phyloP scores from a whole-genome alignment of 331 rosid species.

The Acacia pycnantha region DNA sequence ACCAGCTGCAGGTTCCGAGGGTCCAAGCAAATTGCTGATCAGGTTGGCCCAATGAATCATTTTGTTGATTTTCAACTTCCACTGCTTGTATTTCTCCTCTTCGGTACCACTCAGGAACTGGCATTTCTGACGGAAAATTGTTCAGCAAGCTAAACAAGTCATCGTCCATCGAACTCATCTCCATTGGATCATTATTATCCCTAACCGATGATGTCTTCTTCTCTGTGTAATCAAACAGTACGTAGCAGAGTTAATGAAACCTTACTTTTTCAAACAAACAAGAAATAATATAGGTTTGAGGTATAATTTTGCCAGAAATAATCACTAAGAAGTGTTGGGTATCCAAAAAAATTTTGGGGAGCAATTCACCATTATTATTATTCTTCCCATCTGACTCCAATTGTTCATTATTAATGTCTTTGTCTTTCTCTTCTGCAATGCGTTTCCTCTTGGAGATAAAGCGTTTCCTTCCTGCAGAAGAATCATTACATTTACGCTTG shows the following conservation, averaged over 20 bases:
- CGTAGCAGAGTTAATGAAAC: background rate
- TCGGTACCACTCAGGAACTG: slow-evolving; percentile 49
- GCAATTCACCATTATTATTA: background rate
- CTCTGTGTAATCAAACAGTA: slow-evolving; percentile 21
- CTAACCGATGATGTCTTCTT: slow-evolving; percentile 23
- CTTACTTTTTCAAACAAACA: background rate
- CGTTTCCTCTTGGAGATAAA: slow-evolving; percentile 31
- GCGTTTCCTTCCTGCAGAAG: background rate
- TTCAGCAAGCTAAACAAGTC: slow-evolving; percentile 58
- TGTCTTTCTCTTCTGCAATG: slow-evolving; percentile 26
- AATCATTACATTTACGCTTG: slow-evolving; percentile 27
- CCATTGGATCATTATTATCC: slow-evolving; percentile 30
- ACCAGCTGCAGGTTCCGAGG: slow-evolving; percentile 41
- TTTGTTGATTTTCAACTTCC: slow-evolving; percentile 18
- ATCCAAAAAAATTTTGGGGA: too few species aligned
- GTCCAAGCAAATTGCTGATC: slow-evolving; percentile 28
- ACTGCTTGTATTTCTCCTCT: slow-evolving; percentile 10
- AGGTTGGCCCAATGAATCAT: background rate
- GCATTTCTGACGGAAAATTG: slow-evolving; percentile 47
- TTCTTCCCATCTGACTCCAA: slow-evolving; percentile 20
- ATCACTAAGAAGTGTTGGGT: too few species aligned
- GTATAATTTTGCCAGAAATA: too few species aligned
- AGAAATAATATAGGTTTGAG: background rate
- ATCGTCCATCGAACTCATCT: slow-evolving; percentile 53
- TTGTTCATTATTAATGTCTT: background rate